These are phyloP conservation scores for Backusella luteola DNA, from an alignment of 192 early-diverging fungal genomes.

Conservation along the genomic window DNA sequence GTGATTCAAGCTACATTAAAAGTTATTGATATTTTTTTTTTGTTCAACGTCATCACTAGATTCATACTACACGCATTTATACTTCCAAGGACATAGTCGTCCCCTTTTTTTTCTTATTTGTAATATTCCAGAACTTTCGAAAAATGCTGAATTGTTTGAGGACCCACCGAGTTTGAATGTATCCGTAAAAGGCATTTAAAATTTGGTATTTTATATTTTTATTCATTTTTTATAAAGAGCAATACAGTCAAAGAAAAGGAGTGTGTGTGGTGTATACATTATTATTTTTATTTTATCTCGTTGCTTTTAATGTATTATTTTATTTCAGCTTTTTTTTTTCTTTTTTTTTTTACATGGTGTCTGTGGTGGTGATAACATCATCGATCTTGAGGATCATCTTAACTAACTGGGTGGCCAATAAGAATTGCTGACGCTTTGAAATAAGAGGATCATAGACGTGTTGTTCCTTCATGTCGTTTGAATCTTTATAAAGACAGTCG, in stretches of 20 bases:
- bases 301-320: not conserved
- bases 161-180: no score
- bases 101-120: no score
- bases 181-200: not conserved
- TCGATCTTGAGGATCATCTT: slow-evolving; percentile 99
- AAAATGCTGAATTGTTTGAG: no score
- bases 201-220: not conserved
- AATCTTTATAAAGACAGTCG: slow-evolving; percentile 91
- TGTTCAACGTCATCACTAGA: not conserved
- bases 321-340: not conserved
- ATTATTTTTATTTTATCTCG: not conserved
- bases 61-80: not conserved
- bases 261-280: not conserved
- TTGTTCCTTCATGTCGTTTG: slow-evolving; percentile 96
- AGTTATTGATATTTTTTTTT: not conserved
- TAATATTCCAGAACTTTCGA: no score
- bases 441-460: slow-evolving; percentile 97
- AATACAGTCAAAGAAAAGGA: not conserved
- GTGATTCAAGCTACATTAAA: not conserved
- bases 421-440: slow-evolving; percentile 93
- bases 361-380: slow-evolving; percentile 65
- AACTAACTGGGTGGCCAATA: slow-evolving; percentile 19
- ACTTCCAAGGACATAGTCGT: no score
- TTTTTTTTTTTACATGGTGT: not conserved
- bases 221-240: not conserved